Evolutionary conservation across 306 rosid species (phyloP).

Genomic region (Senna siamea): DNA sequence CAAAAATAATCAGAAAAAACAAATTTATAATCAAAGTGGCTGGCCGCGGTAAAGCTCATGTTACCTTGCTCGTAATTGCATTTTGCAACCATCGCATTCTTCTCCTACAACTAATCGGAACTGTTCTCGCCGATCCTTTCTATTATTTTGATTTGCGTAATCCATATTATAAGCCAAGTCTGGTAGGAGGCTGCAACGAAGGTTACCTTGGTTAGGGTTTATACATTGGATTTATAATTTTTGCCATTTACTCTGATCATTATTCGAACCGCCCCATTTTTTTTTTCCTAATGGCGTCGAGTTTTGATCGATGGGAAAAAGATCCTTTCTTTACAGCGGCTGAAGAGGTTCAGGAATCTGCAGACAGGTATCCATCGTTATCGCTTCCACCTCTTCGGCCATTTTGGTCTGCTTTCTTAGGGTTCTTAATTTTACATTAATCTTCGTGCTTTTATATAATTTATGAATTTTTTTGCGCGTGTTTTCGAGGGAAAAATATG

Average conservation of each 20-base stretch:
- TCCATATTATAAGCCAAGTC: not conserved
- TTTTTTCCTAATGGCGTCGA: constrained; percentile 67
- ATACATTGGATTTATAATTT: not conserved
- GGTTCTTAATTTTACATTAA: not conserved
- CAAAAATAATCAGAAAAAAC: constrained; percentile 17
- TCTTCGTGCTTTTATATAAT: not conserved
- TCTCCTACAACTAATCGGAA: constrained; percentile 26
- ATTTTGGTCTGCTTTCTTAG: not conserved
- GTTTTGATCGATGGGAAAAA: constrained; percentile 96
- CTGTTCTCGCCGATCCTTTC: not conserved
- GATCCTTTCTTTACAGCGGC: constrained; percentile 95
- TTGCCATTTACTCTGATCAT: not conserved
- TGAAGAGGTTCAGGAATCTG: constrained; percentile 96
- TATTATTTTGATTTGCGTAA: not conserved
- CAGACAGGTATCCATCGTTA: constrained; percentile 68
- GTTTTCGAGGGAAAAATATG: constrained; percentile 5
- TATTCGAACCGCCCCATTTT: constrained; percentile 12
- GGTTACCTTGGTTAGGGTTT: constrained; percentile 40
- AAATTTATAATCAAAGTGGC: not conserved
- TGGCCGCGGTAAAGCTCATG: not conserved
- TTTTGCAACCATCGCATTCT: constrained; percentile 19
- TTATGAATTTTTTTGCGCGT: not conserved
- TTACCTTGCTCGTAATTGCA: constrained; percentile 23
- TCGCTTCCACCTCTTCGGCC: not conserved
- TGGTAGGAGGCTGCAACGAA: not conserved